Base-by-base conservation (phyloP, 2,329 filamentous ascomycete genomes). In the Colletotrichum cuscutae region DNA sequence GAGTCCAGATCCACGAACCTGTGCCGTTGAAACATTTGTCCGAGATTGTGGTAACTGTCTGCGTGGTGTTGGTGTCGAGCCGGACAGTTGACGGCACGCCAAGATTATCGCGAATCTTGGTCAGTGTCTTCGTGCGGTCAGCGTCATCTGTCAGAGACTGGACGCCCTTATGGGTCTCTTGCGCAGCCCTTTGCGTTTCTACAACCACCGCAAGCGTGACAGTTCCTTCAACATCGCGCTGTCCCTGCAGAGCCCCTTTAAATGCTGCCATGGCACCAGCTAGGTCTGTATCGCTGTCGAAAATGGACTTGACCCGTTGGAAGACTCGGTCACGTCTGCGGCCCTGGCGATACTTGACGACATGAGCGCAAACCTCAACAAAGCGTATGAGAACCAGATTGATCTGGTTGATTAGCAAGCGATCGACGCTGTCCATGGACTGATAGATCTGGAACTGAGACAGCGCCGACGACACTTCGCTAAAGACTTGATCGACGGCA, bases 371-470 rank as follows among this genome's bases (percentile, higher is more conserved):
- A 5, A 65, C 42, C 49, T 65, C 32, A 9, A 65, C 49, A n/a
- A 65, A 65, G 22, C 62, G 37, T 4, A 65, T 30, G 15, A 65
- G 24, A 22, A 65, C 62, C 1, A 53, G 49, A 13, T 65, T 46
- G n/a, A 65, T 65, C 49, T 42, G 62, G 2, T 53, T 53, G 28
- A 56, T 19, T 0, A 65, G 3, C 19, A 65, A 28, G 15, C 46
- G 62, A 26, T 65, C 62, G 5, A 65, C 22, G 15, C n/a, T 30
- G 3, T 65, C 30, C 30, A 65, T 53, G 1, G 62, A 32, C 28
- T 24, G 46, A 15, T 54, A 65, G 30, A 65, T 65, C 22, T 65
- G 62, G 6, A 65, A 65, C 1, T 65, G 62, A 37, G 62, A 65
- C 11, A 54, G n/a, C n/a, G 62, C n/a, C 1, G 62, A 42, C n/a